Conservation (phyloP, 2,329 filamentous ascomycete species). For the Lithohypha guttulata region DNA sequence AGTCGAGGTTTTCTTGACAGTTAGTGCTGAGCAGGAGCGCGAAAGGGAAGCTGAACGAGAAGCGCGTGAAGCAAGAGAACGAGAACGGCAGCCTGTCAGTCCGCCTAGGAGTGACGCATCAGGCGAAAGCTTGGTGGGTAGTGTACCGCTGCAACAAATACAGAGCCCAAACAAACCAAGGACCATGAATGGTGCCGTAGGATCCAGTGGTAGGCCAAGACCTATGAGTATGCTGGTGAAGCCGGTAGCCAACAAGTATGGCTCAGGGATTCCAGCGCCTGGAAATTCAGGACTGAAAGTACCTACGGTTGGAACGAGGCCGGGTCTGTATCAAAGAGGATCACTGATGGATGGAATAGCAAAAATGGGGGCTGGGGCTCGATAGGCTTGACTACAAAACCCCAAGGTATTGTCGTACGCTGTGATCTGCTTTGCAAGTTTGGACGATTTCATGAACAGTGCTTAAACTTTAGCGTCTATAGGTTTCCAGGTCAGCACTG, state of each 20-base stretch:
- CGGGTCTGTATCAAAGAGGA: slow-evolving; percentile 20
- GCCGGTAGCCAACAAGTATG: slow-evolving; percentile 19
- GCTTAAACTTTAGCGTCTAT: no score
- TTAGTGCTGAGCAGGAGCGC: slow-evolving; percentile 26
- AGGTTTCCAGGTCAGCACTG: no score
- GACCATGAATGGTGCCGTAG: neutral
- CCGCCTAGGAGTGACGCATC: slow-evolving; percentile 21
- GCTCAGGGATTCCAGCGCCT: slow-evolving; percentile 18
- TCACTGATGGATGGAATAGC: slow-evolving; percentile 25
- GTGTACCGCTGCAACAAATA: neutral
- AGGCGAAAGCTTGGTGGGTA: slow-evolving; percentile 15
- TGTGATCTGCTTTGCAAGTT: no score
- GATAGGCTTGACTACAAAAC: neutral
- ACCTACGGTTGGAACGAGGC: slow-evolving; percentile 12
- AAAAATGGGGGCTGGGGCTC: slow-evolving; percentile 23
- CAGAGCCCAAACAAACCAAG: slow-evolving; percentile 5
- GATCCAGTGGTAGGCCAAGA: slow-evolving; percentile 12
- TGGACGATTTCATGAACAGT: neutral
- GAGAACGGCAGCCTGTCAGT: slow-evolving; percentile 17
- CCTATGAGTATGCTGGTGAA: slow-evolving; percentile 22
- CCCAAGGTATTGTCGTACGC: neutral
- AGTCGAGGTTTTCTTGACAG: slow-evolving; percentile 36
- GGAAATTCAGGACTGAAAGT: slow-evolving; percentile 20
- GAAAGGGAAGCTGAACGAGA: slow-evolving; percentile 6
- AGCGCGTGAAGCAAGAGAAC: slow-evolving; percentile 7